Evolutionary conservation across 805 yeast genomes (phyloP).

Genomic region (Suhomyces pyralidae): DNA sequence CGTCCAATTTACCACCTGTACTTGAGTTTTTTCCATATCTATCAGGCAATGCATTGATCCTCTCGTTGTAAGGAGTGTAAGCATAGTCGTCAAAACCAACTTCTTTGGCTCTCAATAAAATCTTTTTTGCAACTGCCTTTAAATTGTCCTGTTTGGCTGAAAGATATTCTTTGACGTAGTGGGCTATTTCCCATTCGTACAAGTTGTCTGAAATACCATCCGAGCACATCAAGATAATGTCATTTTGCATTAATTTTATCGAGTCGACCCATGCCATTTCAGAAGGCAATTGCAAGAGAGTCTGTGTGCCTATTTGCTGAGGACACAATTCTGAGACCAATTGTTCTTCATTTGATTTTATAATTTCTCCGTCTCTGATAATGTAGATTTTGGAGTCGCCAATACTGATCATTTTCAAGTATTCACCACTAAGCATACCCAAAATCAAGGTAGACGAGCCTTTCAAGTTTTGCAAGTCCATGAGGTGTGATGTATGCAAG

Average conservation of each 20-base stretch:
- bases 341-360: constrained; percentile 45
- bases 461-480: constrained; percentile 45
- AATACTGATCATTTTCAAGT: constrained; percentile 46
- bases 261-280: constrained; percentile 47
- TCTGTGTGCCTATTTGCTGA: constrained; percentile 53
- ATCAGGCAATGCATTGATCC: constrained; percentile 42
- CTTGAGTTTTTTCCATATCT: constrained; percentile 30
- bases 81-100: constrained; percentile 53
- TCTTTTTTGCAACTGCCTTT: constrained; percentile 36
- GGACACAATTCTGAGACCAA: constrained; percentile 48
- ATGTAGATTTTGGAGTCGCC: constrained; percentile 51
- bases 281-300: constrained; percentile 41
- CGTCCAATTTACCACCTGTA: constrained; percentile 55
- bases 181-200: constrained; percentile 45
- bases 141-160: constrained; percentile 27
- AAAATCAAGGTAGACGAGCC: constrained; percentile 51
- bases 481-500: constrained; percentile 46
- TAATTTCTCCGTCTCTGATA: constrained; percentile 45
- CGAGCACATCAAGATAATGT: constrained; percentile 46
- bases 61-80: constrained; percentile 52
- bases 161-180: constrained; percentile 33
- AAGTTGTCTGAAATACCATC: constrained; percentile 56
- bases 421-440: constrained; percentile 48
- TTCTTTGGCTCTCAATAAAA: constrained; percentile 45
- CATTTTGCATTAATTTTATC: constrained; percentile 37